Percentiles rank a stretch among this genome's conserved stretches.
Evolutionary conservation across 176 grass and related monocot genomes (phyloP).

Genomic region (Aegilops umbellulata): DNA sequence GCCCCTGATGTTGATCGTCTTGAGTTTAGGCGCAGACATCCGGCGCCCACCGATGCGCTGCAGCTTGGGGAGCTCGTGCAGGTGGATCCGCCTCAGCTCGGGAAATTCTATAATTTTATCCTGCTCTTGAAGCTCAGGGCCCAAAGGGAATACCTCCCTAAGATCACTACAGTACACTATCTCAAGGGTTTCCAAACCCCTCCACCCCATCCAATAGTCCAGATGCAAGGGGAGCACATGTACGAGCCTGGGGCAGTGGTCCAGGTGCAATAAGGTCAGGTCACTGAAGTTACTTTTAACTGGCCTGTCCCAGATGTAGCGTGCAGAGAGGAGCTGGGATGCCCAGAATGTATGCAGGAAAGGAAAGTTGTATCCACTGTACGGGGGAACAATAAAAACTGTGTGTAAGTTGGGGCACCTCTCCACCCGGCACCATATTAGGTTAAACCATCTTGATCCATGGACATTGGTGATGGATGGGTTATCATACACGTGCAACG

Average conservation of each 20-base stretch:
- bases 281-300: no score
- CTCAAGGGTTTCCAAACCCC: background rate
- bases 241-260: background rate
- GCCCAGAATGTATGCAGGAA: no score
- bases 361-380: no score
- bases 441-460: fast-evolving
- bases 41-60: background rate
- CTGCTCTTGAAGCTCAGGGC: no score
- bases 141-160: background rate
- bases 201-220: no score
- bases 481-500: background rate
- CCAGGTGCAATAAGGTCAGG: background rate
- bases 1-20: conserved; percentile 16
- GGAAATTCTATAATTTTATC: background rate
- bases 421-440: background rate
- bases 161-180: background rate
- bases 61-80: conserved; percentile 28
- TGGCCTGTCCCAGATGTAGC: no score
- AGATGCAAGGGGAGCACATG: no score
- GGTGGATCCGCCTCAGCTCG: background rate
- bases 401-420: background rate
- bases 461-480: background rate
- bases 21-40: background rate
- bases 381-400: background rate
- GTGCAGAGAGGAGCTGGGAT: no score